Evolutionary conservation across 139 green algal species (phyloP), one percentile per base, ranked within the genome.

Genomic region (Ettlia oleoabundans): DNA sequence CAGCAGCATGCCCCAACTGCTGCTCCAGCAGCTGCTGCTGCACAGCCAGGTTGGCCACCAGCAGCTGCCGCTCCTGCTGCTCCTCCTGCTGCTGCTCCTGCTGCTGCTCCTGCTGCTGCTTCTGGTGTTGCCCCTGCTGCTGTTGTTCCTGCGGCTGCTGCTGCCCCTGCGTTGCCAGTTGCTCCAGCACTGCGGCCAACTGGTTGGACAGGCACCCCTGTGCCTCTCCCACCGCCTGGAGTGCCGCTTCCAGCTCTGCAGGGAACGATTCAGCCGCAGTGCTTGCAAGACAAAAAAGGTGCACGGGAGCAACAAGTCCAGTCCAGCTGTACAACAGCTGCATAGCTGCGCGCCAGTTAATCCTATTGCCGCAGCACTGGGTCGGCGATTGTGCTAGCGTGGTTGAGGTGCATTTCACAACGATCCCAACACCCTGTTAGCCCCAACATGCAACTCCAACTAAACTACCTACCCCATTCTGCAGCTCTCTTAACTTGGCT

Each of bases 161-260:
- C 37, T 73, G 65, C 65, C 4, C 28, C 65, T 74, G 38, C 15
- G 4, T 37, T 74, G 66, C 38, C 21, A 47, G 66, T 22, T 28
- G 38, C 8, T 35, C 35, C 55, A 70, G 61, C 61, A 68, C 28
- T 0, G 37, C 28, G 0, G 55, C 38, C 41, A 41, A 40, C 61
- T 81, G 40, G 58, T 81, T 81, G 58, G 40, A 38, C n/a, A 81
- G 8, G 30, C 30, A 58, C 28, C 58, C 75, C 15, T 47, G 37
- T 5, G 78, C 65, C 81, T 85, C 81, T 24, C 68, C 58, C 5
- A 70, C 70, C 5, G 55, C 47, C 47, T 85, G 81, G 42, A 85
- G 35, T 7, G 80, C 71, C 19, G 65, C 80, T 42, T 85, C 72
- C 80, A 81, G 28, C 80, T 85, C 72, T 80, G 61, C 65, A 72